These are phyloP conservation scores for Monotropa hypopitys DNA, from an alignment of 179 eudicot species.

Conservation along the genomic window DNA sequence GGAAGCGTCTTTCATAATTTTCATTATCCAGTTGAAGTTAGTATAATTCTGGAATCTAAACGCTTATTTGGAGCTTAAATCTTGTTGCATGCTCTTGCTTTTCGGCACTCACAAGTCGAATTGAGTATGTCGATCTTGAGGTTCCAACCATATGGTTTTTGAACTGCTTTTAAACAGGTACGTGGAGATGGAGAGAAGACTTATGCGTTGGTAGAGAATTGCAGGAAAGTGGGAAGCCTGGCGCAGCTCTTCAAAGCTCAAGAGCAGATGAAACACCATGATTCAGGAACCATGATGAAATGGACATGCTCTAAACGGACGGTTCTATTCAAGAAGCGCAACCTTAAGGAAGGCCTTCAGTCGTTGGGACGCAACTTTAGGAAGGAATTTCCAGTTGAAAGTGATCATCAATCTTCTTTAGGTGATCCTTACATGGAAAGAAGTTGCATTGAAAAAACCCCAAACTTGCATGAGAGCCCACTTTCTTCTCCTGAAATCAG, in stretches of 20 bases:
- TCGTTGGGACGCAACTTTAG: slow-evolving; percentile 15
- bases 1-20: not conserved
- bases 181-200: slow-evolving; percentile 7
- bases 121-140: not conserved
- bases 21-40: not conserved
- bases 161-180: slow-evolving; percentile 13
- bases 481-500: slow-evolving; percentile 17
- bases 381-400: slow-evolving; percentile 19
- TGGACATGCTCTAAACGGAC: slow-evolving; percentile 38
- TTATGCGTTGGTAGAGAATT: slow-evolving; percentile 1
- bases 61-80: not conserved
- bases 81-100: not conserved
- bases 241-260: slow-evolving; percentile 16
- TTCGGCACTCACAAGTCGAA: not conserved
- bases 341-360: slow-evolving; percentile 16
- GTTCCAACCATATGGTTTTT: not conserved
- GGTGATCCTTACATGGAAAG: slow-evolving; percentile 14
- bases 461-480: slow-evolving; percentile 18
- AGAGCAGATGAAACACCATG: slow-evolving; percentile 21
- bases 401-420: slow-evolving; percentile 17
- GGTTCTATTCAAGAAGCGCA: slow-evolving; percentile 27
- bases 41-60: not conserved
- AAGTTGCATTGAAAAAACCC: slow-evolving; percentile 12
- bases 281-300: slow-evolving; percentile 27
- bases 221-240: slow-evolving; percentile 11